Evolutionary conservation across 1,139 yeast genomes (phyloP), one percentile per base, ranked within the genome.

Genomic region (Tardiomyces depauwii): DNA sequence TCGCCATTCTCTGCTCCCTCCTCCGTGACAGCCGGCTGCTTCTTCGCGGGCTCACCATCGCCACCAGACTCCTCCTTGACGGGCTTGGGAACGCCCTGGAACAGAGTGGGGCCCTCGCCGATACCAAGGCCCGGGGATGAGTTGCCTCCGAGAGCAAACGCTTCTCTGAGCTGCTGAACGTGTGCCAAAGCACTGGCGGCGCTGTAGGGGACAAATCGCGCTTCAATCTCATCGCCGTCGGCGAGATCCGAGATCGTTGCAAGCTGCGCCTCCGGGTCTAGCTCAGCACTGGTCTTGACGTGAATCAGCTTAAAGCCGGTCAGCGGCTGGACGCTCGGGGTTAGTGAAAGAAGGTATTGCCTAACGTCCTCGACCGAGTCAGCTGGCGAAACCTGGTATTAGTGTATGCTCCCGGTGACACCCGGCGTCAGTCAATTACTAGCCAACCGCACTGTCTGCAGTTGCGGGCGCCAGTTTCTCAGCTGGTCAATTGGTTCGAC

Each of bases 231-330:
- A 7, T 67, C 52, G 9, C 60, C 63, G 30, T 61, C 61, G 9
- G 45, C 54, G 18, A 60, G 47, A 2, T 54, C 50, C 10, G 36
- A 14, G 50, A 57, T 49, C 49, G 51, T 55, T 32, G 54, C 63
- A 19, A 78, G 55, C 44, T 64, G 33, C 12, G 44, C 32, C 39
- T 43, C 44, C 16, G 41, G 42, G 18, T 48, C 44, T 27, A 46
- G 46, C 19, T 42, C 40, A 2, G 39, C 55, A 40, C 60, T 49
- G 16, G 36, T 13, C 36, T 70, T 74, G n/a, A 68, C 61, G 47
- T 62, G 60, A 45, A 55, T 60, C 28, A 85, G 66, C 7, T 72
- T 66, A 59, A 78, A 86, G 56, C 78, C 75, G 38, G 93, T 81
- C 56, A 74, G 72, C 48, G 63, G 62, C 50, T 77, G 80, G 55